A percentile compares a stretch with the other conserved stretches of the same genome.
Evolutionary conservation across 805 yeast genomes (phyloP).

Genomic region (Blastobotrys mokoenaii): DNA sequence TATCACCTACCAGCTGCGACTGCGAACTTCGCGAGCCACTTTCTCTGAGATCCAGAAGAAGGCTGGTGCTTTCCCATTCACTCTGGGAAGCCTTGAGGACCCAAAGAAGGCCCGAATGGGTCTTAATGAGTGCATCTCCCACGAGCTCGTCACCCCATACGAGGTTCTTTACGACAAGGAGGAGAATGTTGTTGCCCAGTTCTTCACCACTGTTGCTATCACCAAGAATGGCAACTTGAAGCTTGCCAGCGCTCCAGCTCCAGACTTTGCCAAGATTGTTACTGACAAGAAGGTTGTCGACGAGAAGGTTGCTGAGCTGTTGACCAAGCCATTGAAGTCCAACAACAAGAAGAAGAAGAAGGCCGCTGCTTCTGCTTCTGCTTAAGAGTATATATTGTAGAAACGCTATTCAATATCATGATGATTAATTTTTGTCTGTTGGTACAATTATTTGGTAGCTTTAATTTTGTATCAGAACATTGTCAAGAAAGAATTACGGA

Average conservation of each 20-base stretch:
- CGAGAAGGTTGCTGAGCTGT: conserved; percentile 39
- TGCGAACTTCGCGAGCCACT: conserved; percentile 60
- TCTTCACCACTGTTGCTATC: conserved; percentile 65
- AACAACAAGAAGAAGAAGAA: conserved; percentile 38
- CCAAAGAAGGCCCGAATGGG: conserved; percentile 69
- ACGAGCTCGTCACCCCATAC: conserved; percentile 57
- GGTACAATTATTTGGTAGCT: no score
- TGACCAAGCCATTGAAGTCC: conserved; percentile 45
- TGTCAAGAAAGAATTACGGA: no score
- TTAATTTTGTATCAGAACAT: no score
- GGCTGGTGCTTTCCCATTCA: conserved; percentile 60
- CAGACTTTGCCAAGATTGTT: conserved; percentile 43
- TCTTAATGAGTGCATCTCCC: conserved; percentile 61
- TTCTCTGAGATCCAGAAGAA: conserved; percentile 61
- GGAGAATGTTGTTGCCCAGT: conserved; percentile 60
- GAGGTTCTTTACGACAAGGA: conserved; percentile 62
- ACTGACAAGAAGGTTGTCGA: conserved; percentile 49
- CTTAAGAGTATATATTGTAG: neutral
- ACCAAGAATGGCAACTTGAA: conserved; percentile 66
- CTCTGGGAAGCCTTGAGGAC: conserved; percentile 56
- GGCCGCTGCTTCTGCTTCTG: conserved; percentile 20
- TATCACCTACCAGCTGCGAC: conserved; percentile 55
- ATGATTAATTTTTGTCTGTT: no score
- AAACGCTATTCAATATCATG: no score
- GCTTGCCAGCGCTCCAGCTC: conserved; percentile 45